Base-by-base conservation (phyloP, 768 basidiomycete genomes). In the Xerocomellus intermedius region DNA sequence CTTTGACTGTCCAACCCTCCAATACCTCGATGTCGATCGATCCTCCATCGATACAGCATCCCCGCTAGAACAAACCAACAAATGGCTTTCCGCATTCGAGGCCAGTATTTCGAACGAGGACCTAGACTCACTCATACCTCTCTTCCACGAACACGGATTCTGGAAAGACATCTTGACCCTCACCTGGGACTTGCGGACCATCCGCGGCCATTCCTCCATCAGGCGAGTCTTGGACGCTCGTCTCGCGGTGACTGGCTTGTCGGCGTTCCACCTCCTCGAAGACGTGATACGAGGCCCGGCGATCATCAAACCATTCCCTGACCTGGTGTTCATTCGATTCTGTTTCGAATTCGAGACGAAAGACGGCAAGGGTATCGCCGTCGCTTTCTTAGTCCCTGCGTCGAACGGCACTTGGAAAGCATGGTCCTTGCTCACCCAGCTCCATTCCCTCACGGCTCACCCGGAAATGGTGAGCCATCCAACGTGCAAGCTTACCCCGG, bases 271-370 rank as follows among this genome's bases (percentile, higher is more conserved):
- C 1, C 58, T 69, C 37, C 43, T 65, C n/a, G 56, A 65, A 9
- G 70, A 66, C 43, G 30, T 39, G 6, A n/a, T 73, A 47, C 68
- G 64, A 2, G 67, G 56, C 32, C 61, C 70, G n/a, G 62, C 33
- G 3, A 42, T 81, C n/a, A 64, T 74, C 46, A 70, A 65, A 16
- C 79, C 77, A 3, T 77, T 74, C 52, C 75, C 82, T 0, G 84
- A 82, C 58, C 54, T 89, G 5, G 76, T 74, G 0, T 88, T 85
- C 80, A 66, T 89, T 39, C 77, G 79, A 26, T 69, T 77, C 32
- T 66, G 80, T 51, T 85, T 89, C 64, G 75, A 70, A 5, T 89
- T 87, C 59, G 81, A 79, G 7, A 74, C 75, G 5, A 55, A 65
- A 2, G 66, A 77, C 2, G 86, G 82, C 0, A 62, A 73, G 6